Percentiles rank a stretch among this genome's conserved stretches.
These are phyloP conservation scores for Arxiozyma bovina DNA, from an alignment of 1,139 yeast genomes.

Conservation along the genomic window DNA sequence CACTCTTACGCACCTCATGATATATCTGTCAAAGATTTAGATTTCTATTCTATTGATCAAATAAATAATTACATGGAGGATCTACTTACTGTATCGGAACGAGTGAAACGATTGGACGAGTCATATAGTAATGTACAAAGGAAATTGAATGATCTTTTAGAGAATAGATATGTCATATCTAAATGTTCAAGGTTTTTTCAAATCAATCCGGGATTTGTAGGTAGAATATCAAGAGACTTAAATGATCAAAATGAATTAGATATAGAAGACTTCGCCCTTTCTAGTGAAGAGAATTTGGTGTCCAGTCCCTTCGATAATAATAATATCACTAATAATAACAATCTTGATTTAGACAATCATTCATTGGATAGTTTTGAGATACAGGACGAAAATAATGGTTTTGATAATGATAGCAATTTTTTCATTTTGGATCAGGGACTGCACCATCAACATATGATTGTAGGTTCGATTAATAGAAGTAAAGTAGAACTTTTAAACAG, in stretches of 20 bases:
- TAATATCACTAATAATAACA: background rate
- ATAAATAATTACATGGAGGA: constrained; percentile 38
- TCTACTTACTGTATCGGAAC: constrained; percentile 35
- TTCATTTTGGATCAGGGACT: constrained; percentile 28
- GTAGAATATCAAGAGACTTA: constrained; percentile 19
- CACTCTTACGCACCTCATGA: constrained; percentile 17
- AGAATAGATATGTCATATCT: constrained; percentile 43
- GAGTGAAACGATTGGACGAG: constrained; percentile 40
- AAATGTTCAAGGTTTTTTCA: constrained; percentile 38
- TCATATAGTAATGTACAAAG: constrained; percentile 35
- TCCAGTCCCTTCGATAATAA: constrained; percentile 15
- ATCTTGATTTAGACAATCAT: background rate
- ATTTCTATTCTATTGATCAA: constrained; percentile 32
- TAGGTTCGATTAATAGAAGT: constrained; percentile 52
- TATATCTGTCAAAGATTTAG: constrained; percentile 16
- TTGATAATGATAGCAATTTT: constrained; percentile 12
- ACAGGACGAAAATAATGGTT: constrained; percentile 2
- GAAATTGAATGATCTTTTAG: constrained; percentile 35
- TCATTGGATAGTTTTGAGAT: constrained; percentile 1
- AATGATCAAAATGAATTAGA: constrained; percentile 12
- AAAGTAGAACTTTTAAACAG: constrained; percentile 55
- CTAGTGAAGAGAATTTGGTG: constrained; percentile 24
- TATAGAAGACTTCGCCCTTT: constrained; percentile 20
- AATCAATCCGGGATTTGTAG: constrained; percentile 27
- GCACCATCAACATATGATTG: constrained; percentile 34